A percentile compares a stretch with the other conserved stretches of the same genome.
phyloP scores from a whole-genome alignment of 2,329 filamentous ascomycete species.

The Triangularia verruculosa region DNA sequence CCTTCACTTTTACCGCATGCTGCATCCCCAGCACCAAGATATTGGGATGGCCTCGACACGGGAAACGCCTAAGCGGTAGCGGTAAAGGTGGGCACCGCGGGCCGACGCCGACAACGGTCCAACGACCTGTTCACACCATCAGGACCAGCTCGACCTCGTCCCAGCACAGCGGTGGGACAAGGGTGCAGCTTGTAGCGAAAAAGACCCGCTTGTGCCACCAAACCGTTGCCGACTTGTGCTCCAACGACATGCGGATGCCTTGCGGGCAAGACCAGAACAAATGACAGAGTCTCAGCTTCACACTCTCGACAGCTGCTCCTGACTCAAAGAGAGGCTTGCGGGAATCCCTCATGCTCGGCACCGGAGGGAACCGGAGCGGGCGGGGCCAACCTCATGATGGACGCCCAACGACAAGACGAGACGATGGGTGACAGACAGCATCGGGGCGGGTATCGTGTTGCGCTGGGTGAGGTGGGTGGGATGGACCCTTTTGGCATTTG shows the following conservation, averaged over 20 bases:
- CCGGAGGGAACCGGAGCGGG: not conserved
- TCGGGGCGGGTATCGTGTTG: not conserved
- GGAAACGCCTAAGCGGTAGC: not conserved
- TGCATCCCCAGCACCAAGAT: not conserved
- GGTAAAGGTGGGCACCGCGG: not conserved
- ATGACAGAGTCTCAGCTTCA: constrained; percentile 8
- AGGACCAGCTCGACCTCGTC: not conserved
- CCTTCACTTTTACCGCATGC: not conserved
- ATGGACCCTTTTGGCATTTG: constrained; percentile 11
- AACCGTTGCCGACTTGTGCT: constrained; percentile 18
- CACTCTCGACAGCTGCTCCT: constrained; percentile 8
- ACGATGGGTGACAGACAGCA: not conserved
- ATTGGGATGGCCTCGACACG: not conserved
- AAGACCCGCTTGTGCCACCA: constrained; percentile 9
- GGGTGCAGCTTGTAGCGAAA: constrained; percentile 9
- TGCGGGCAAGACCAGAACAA: not conserved
- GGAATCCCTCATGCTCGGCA: not conserved
- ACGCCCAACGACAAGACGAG: constrained; percentile 1
- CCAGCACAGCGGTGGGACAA: not conserved
- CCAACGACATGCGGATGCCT: constrained; percentile 5
- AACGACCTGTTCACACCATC: too few species aligned
- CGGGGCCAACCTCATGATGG: not conserved
- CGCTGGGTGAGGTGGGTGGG: not conserved
- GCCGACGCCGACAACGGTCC: not conserved
- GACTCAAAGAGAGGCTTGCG: constrained; percentile 7